Conservation (phyloP, 1,139 yeast genomes). For the Blastobotrys buckinghamii region DNA sequence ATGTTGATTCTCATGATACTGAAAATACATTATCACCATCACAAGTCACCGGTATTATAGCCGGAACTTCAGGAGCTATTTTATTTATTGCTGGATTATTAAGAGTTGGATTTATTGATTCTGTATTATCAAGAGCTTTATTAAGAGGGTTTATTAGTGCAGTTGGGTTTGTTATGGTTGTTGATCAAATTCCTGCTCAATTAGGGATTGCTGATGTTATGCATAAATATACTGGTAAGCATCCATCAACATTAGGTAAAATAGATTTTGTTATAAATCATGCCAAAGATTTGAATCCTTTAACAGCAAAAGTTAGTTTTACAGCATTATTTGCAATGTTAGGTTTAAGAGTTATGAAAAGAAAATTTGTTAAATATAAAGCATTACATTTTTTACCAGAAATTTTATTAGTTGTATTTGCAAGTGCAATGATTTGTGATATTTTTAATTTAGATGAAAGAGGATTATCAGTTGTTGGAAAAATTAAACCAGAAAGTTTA, state of each 20-base stretch:
- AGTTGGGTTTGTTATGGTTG: slow-evolving; percentile 86
- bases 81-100: slow-evolving; percentile 73
- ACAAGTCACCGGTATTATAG: slow-evolving; percentile 64
- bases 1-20: slow-evolving; percentile 20
- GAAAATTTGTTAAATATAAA: slow-evolving; percentile 16
- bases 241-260: slow-evolving; percentile 68
- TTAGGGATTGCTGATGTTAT: slow-evolving; percentile 51
- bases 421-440: slow-evolving; percentile 55
- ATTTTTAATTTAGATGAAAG: slow-evolving; percentile 46
- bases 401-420: slow-evolving; percentile 64
- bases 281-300: slow-evolving; percentile 29
- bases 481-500: slow-evolving; percentile 44
- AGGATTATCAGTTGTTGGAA: slow-evolving; percentile 69
- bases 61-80: slow-evolving; percentile 72
- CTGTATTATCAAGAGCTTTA: slow-evolving; percentile 75
- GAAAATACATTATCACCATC: slow-evolving; percentile 45
- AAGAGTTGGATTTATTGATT: slow-evolving; percentile 83
- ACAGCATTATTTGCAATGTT: slow-evolving; percentile 30
- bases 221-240: slow-evolving; percentile 50
- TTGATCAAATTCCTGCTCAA: slow-evolving; percentile 68
- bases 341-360: slow-evolving; percentile 26
- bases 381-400: slow-evolving; percentile 64
- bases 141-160: slow-evolving; percentile 88
- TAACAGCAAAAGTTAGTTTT: slow-evolving; percentile 33
- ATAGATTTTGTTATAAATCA: slow-evolving; percentile 49